phyloP scores from a whole-genome alignment of 352 stramenopile genomes.

The Globisporangium abappressorium region DNA sequence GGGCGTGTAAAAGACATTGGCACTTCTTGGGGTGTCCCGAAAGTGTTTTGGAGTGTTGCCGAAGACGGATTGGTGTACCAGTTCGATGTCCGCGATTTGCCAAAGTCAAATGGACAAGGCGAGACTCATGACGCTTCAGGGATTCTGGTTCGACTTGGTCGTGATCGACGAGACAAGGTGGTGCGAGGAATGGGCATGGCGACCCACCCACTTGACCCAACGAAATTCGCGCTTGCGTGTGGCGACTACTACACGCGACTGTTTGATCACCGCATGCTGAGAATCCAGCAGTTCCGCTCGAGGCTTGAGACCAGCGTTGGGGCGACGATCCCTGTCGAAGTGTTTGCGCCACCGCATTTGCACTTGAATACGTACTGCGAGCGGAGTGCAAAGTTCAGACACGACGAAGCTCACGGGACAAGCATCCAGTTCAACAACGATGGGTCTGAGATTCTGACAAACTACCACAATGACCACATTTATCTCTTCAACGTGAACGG shows the following conservation, averaged over 20 bases:
- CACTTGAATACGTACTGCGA: constrained; percentile 61
- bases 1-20: constrained; percentile 84
- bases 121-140: constrained; percentile 40
- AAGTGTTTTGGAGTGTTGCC: constrained; percentile 83
- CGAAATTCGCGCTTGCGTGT: constrained; percentile 68
- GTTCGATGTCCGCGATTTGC: constrained; percentile 73
- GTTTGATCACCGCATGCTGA: constrained; percentile 78
- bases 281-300: constrained; percentile 35
- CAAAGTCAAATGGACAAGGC: constrained; percentile 28
- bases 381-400: constrained; percentile 28
- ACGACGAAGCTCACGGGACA: constrained; percentile 67
- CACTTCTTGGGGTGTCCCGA: constrained; percentile 54
- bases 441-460: constrained; percentile 63
- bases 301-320: constrained; percentile 15
- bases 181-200: constrained; percentile 75
- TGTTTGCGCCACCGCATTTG: constrained; percentile 76
- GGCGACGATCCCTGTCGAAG: constrained; percentile 50
- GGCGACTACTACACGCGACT: constrained; percentile 78
- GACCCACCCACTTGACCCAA: constrained; percentile 63
- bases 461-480: constrained; percentile 87
- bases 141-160: constrained; percentile 65
- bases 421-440: constrained; percentile 80
- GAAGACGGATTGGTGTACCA: constrained; percentile 86
- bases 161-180: constrained; percentile 33
- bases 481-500: constrained; percentile 69